These are phyloP conservation scores for Torrubiellomyces zombiae DNA, from an alignment of 2,329 filamentous ascomycete species.

Conservation along the genomic window DNA sequence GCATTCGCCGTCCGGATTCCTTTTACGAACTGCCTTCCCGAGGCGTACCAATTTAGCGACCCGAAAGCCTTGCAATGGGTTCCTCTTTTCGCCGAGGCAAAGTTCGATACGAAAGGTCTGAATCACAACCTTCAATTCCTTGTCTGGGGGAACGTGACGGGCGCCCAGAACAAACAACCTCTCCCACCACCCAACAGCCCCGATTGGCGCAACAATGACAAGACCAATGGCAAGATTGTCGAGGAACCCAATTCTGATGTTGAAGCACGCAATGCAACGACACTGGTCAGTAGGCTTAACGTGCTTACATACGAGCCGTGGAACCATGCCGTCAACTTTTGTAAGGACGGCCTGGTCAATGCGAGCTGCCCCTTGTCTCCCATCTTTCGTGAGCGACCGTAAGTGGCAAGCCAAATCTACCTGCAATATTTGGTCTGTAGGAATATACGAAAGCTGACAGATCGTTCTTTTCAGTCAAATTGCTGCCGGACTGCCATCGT, in stretches of 20 bases:
- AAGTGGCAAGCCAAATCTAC: too few relatives aligned
- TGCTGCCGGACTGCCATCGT: conserved; percentile 43
- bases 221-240: conserved; percentile 60
- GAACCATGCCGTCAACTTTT: conserved; percentile 44
- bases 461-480: conserved; percentile 12
- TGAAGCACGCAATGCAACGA: conserved; percentile 45
- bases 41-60: conserved; percentile 36
- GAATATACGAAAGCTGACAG: conserved; percentile 4
- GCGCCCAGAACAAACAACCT: conserved; percentile 37
- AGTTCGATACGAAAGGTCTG: conserved; percentile 45
- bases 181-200: conserved; percentile 44
- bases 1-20: conserved; percentile 49
- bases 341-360: conserved; percentile 39
- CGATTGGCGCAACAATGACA: conserved; percentile 43
- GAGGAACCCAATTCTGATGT: conserved; percentile 33
- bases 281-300: conserved; percentile 53
- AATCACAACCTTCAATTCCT: conserved; percentile 57
- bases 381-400: too few relatives aligned
- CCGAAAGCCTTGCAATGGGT: conserved; percentile 61
- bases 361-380: conserved; percentile 60
- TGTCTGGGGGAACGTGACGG: conserved; percentile 83
- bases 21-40: conserved; percentile 70
- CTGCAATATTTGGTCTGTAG: conserved; percentile 2
- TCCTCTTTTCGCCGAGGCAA: conserved; percentile 57
- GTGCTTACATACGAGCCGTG: conserved; percentile 66